These are phyloP conservation scores for Leptographium flavum DNA, from an alignment of 2,329 filamentous ascomycete genomes.

Conservation along the genomic window DNA sequence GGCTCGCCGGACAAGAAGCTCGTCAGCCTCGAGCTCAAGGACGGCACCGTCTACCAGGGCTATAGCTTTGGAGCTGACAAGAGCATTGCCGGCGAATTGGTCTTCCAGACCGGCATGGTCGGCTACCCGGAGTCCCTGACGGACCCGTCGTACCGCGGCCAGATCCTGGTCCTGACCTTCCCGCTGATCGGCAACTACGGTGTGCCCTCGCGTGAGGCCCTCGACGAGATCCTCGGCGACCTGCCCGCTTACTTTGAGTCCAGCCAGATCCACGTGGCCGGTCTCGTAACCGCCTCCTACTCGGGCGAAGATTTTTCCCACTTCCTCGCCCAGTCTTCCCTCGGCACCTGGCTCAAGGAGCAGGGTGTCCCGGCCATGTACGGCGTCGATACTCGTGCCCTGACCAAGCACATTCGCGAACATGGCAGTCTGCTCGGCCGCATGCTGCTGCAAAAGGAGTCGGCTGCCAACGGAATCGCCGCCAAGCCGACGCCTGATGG, in stretches of 20 bases:
- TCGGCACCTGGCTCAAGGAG: conserved; percentile 93
- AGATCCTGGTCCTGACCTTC: conserved; percentile 94
- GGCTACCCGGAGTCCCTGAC: conserved; percentile 92
- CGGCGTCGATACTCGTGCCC: conserved; percentile 80
- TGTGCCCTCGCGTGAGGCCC: conserved; percentile 72
- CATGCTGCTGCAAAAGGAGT: conserved; percentile 56
- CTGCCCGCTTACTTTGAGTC: conserved; percentile 91
- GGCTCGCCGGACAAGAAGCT: conserved; percentile 41
- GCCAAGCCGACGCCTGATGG: background rate
- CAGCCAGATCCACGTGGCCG: conserved; percentile 82
- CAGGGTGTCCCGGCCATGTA: conserved; percentile 89
- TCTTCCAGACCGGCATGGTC: conserved; percentile 99
- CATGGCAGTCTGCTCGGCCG: conserved; percentile 94
- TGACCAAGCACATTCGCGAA: conserved; percentile 89
- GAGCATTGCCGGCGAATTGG: conserved; percentile 89
- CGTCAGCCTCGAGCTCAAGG: conserved; percentile 81
- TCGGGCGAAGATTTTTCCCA: conserved; percentile 92
- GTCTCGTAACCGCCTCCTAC: conserved; percentile 81
- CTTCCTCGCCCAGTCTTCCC: conserved; percentile 76
- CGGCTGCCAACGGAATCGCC: conserved; percentile 16
- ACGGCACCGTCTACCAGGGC: conserved; percentile 82
- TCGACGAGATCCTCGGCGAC: conserved; percentile 73
- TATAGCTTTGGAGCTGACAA: conserved; percentile 93
- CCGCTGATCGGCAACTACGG: conserved; percentile 95
- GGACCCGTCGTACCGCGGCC: conserved; percentile 75